These are phyloP conservation scores for Aspergillus piperis DNA, from an alignment of 2,329 filamentous ascomycete genomes.

Conservation along the genomic window DNA sequence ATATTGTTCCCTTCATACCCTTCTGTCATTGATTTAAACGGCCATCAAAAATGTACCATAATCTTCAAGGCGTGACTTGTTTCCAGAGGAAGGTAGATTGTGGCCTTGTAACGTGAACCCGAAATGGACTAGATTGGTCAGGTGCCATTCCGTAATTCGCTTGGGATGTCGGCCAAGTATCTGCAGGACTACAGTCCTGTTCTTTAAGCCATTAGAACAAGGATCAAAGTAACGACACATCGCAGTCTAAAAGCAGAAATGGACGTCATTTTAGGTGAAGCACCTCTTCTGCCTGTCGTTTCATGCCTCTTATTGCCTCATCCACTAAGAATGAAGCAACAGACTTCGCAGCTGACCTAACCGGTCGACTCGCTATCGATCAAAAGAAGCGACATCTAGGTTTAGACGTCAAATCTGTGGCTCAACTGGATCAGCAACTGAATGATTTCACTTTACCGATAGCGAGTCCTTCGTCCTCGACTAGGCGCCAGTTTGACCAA, in stretches of 20 bases:
- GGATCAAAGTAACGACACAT: background rate
- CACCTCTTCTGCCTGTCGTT: background rate
- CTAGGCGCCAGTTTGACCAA: conserved; percentile 29
- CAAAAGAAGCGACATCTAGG: background rate
- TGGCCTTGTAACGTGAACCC: background rate
- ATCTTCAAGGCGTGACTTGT: background rate
- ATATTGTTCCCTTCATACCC: background rate
- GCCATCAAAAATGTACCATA: conserved; percentile 2
- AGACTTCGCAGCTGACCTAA: conserved; percentile 29
- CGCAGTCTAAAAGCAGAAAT: conserved; percentile 1
- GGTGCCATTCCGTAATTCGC: conserved; percentile 5
- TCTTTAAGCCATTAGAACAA: background rate
- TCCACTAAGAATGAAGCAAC: background rate
- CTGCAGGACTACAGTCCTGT: background rate
- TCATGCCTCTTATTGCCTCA: background rate
- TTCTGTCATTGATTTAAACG: background rate
- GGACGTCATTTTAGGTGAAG: conserved; percentile 16
- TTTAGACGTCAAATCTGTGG: conserved; percentile 3
- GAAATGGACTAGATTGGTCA: conserved; percentile 16
- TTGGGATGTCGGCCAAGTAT: background rate
- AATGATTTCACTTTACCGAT: conserved; percentile 14
- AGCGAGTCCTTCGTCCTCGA: conserved; percentile 6
- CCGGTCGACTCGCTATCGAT: conserved; percentile 12
- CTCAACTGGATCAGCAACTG: conserved; percentile 22
- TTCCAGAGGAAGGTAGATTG: background rate